Evolutionary conservation across 495 filamentous ascomycete genomes (phyloP), one percentile per base, ranked within the genome.

Genomic region (Polyplosphaeria fusca): DNA sequence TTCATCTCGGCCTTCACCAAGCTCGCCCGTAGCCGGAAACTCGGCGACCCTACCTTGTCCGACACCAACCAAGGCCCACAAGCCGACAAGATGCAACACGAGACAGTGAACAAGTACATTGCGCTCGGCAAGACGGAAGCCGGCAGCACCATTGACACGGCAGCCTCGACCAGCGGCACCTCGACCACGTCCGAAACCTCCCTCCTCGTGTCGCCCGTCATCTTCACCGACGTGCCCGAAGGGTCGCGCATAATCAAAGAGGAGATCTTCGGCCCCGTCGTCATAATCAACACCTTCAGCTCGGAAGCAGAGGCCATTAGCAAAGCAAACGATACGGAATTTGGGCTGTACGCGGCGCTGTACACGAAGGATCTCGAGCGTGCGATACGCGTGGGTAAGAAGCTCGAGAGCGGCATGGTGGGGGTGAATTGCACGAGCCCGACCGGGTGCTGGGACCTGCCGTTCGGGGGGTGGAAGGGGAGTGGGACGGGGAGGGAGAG

Each of bases 261-360:
- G 66, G 87, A 91, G 68, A 86, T 91, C 40, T 91, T 91, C 63
- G 87, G 88, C 0, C 87, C 87, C 4, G 88, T 91, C 39, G 82
- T 91, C 74, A 77, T 80, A 16, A 81, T 91, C 47, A 70, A 87
- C 22, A 72, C 80, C 44, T 91, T 88, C 62, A 73, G 80, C 7
- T 77, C 72, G 9, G 79, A 88, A 30, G 83, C 85, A 47, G 86
- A 91, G 71, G 88, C 86, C 5, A 73, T 96, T 50, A 62, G 68
- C 40, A 79, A 91, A 46, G 90, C 91, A 12, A 96, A 95, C 71
- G 75, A 86, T 57, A 93, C 88, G 26, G 82, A 88, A 61, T 84
- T 91, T 47, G 91, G 91, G 22, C 83, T 95, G 4, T 82, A 82
- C 7, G 83, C 87, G 4, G 86, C 88, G 18, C 83, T 96, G 45